Percentiles rank a stretch among this genome's conserved stretches.
Conservation (phyloP, 2,329 filamentous ascomycete species). For the Bipolaris cookei region DNA sequence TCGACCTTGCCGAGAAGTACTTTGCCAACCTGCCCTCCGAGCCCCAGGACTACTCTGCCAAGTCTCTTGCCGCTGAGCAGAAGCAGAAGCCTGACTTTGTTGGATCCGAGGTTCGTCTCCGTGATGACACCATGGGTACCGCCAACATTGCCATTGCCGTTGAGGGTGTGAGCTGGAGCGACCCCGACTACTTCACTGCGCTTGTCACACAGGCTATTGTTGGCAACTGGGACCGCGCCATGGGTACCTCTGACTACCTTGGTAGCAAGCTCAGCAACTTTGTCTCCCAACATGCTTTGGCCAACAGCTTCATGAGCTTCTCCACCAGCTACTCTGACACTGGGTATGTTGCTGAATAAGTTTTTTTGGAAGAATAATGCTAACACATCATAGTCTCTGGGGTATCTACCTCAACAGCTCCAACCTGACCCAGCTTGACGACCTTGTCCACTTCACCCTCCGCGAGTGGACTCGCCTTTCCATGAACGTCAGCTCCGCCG, state of each 20-base stretch:
- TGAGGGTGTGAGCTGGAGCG: conserved; percentile 99
- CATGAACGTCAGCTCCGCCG: conserved; percentile 82
- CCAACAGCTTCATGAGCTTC: conserved; percentile 99
- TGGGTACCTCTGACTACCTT: conserved; percentile 96
- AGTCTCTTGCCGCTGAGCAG: conserved; percentile 71
- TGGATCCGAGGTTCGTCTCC: conserved; percentile 92
- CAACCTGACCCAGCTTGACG: conserved; percentile 84
- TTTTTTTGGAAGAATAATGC: conserved; percentile 12
- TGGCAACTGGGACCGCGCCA: conserved; percentile 98
- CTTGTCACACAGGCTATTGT: conserved; percentile 98
- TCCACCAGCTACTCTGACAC: conserved; percentile 99
- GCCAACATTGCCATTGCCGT: conserved; percentile 98
- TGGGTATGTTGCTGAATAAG: conserved; percentile 70
- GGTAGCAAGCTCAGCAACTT: conserved; percentile 97
- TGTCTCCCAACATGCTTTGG: conserved; percentile 91
- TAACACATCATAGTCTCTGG: conserved; percentile 76
- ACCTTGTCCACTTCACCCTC: conserved; percentile 97
- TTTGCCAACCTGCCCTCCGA: conserved; percentile 80
- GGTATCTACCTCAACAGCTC: conserved; percentile 98
- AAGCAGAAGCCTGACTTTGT: conserved; percentile 94
- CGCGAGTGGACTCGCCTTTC: conserved; percentile 97
- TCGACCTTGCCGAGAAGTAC: conserved; percentile 95
- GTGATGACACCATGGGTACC: conserved; percentile 93
- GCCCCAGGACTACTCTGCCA: conserved; percentile 75
- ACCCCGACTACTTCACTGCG: conserved; percentile 98